phyloP scores from a whole-genome alignment of 2,329 filamentous ascomycete genomes.

The Cryoendolithus antarcticus region DNA sequence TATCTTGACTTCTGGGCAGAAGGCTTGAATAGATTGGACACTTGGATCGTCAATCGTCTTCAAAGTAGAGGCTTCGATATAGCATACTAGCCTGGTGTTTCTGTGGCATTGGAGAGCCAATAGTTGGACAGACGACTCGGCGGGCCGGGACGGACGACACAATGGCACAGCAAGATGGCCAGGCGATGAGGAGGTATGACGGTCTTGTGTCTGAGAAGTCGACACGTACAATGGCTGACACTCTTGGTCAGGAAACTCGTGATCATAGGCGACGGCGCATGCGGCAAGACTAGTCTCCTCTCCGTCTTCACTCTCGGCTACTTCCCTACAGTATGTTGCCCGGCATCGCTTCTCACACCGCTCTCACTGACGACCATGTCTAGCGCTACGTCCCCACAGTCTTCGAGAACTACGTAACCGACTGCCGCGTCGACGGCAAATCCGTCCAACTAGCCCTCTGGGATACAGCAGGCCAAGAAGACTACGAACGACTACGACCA shows the following conservation, averaged over 20 bases:
- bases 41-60: too few species aligned
- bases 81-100: too few species aligned
- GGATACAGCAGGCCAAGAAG: constrained; percentile 99
- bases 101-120: too few species aligned
- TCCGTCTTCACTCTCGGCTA: constrained; percentile 97
- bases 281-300: constrained; percentile 92
- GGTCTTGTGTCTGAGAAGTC: neutral
- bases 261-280: constrained; percentile 94
- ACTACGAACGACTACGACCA: constrained; percentile 90
- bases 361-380: constrained; percentile 8
- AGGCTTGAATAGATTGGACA: too few species aligned
- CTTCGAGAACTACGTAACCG: constrained; percentile 98
- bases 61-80: too few species aligned
- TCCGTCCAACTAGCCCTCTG: constrained; percentile 96
- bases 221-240: constrained; percentile 6
- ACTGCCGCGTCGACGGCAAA: constrained; percentile 95
- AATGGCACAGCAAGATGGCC: constrained; percentile 26
- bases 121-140: constrained; percentile 1
- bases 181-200: constrained; percentile 26
- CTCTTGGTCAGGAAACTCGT: constrained; percentile 65
- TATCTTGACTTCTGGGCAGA: neutral
- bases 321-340: constrained; percentile 68
- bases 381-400: constrained; percentile 72
- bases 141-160: constrained; percentile 6
- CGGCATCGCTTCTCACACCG: neutral